Evolutionary conservation across 2,329 filamentous ascomycete species (phyloP).

Genomic region (Hymenoscyphus albidus): DNA sequence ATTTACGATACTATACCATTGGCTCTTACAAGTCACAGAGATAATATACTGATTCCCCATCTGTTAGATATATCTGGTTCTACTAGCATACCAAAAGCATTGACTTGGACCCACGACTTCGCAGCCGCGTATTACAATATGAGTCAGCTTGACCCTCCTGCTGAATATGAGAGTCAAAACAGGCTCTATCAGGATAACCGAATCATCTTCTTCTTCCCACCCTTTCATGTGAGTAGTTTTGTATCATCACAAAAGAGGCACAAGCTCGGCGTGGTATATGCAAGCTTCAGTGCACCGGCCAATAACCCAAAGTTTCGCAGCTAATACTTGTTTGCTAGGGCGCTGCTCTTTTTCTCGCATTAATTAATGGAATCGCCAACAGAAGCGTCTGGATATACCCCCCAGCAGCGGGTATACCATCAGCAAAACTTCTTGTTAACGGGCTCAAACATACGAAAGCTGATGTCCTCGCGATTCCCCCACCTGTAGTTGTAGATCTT

Average conservation of each 20-base stretch:
- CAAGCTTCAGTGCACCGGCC: not conserved
- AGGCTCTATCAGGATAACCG: conserved; percentile 1
- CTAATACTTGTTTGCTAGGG: not conserved
- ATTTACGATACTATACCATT: not conserved
- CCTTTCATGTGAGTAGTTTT: conserved; percentile 11
- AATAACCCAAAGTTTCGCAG: not conserved
- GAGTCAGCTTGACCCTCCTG: conserved; percentile 37
- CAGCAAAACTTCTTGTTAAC: not conserved
- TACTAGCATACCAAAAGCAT: conserved; percentile 41
- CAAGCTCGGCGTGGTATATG: too few relatives aligned
- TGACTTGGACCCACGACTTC: conserved; percentile 36
- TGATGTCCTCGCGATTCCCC: conserved; percentile 1
- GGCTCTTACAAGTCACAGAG: not conserved
- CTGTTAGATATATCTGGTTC: conserved; percentile 38
- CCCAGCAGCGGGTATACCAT: conserved; percentile 3
- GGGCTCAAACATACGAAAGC: conserved; percentile 6
- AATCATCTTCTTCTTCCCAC: conserved; percentile 4
- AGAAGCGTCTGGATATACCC: conserved; percentile 6
- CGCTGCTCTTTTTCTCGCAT: not conserved
- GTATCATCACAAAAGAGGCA: not conserved
- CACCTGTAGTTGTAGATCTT: conserved; percentile 8
- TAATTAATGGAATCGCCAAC: conserved; percentile 7
- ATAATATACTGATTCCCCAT: not conserved
- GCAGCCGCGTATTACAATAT: conserved; percentile 7
- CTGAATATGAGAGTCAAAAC: conserved; percentile 17